A percentile compares a stretch with the other conserved stretches of the same genome.
phyloP scores from a whole-genome alignment of 208 protist species.

The Crithidia expoeki region DNA sequence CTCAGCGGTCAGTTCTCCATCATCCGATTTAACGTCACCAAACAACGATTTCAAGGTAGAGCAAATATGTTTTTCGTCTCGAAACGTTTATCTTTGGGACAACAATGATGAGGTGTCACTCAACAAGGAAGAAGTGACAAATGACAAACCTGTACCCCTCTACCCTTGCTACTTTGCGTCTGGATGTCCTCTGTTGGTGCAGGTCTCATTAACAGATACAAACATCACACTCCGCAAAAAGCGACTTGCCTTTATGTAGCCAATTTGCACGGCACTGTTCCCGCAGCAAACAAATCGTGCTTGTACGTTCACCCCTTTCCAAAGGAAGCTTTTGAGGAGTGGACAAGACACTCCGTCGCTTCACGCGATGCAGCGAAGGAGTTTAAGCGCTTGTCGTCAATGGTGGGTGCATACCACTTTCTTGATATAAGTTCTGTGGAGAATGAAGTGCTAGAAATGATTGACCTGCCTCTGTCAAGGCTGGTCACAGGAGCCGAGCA shows the following conservation, averaged over 20 bases:
- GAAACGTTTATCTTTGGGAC: conserved; percentile 6
- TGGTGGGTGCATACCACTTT: not conserved
- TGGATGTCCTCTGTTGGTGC: conserved; percentile 18
- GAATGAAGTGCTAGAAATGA: conserved; percentile 23
- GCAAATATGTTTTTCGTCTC: conserved; percentile 26
- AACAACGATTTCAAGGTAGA: not conserved
- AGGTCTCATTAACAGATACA: not conserved
- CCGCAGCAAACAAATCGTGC: not conserved
- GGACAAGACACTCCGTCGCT: conserved; percentile 3
- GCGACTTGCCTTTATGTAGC: not conserved
- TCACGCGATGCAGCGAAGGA: not conserved
- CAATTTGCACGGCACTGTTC: not conserved
- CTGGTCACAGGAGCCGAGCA: not conserved
- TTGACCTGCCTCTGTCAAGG: conserved; percentile 2
- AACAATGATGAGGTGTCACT: too few relatives aligned
- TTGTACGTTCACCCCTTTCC: not conserved
- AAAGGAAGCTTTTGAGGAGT: conserved; percentile 8
- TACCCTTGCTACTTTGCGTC: conserved; percentile 26
- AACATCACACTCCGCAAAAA: not conserved
- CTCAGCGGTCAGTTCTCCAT: too few relatives aligned
- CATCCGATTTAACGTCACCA: too few relatives aligned
- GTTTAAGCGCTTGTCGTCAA: not conserved
- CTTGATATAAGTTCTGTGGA: conserved; percentile 8
- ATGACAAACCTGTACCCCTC: not conserved
- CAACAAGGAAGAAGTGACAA: not conserved